phyloP scores from a whole-genome alignment of 306 rosid species.

The Inga leiocalycina region DNA sequence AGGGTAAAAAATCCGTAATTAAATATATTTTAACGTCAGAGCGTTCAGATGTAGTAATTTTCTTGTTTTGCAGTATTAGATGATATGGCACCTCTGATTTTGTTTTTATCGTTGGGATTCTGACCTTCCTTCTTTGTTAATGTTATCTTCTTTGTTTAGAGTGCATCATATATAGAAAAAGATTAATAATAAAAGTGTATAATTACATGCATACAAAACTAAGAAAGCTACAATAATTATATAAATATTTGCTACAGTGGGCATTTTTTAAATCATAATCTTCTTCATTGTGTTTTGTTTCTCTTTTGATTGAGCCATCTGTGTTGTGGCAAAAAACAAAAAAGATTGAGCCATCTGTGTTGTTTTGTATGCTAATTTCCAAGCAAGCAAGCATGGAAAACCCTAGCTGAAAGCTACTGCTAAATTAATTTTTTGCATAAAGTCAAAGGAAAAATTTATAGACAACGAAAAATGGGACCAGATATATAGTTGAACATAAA shows the following conservation, averaged over 20 bases:
- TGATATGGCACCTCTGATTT: background rate
- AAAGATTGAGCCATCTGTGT: slow-evolving; percentile 6
- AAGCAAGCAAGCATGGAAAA: background rate
- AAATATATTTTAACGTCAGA: background rate
- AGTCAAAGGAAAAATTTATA: background rate
- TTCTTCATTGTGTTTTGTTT: background rate
- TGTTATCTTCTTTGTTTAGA: background rate
- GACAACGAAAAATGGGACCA: background rate
- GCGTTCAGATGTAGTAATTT: background rate
- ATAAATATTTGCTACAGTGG: background rate
- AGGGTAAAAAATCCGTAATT: no score
- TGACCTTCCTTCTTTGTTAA: background rate
- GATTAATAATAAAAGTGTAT: background rate
- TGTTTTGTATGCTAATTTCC: background rate
- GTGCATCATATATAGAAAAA: background rate
- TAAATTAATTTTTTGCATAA: background rate
- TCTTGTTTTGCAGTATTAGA: slow-evolving; percentile 2
- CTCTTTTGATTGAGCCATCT: background rate
- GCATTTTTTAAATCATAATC: background rate
- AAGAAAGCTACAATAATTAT: background rate
- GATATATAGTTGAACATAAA: background rate
- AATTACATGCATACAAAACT: background rate
- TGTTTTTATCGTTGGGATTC: slow-evolving; percentile 13
- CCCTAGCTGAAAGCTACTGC: background rate
- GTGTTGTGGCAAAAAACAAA: background rate